phyloP scores from a whole-genome alignment of 768 basidiomycete genomes.

The Lactifluus hygrophoroides region DNA sequence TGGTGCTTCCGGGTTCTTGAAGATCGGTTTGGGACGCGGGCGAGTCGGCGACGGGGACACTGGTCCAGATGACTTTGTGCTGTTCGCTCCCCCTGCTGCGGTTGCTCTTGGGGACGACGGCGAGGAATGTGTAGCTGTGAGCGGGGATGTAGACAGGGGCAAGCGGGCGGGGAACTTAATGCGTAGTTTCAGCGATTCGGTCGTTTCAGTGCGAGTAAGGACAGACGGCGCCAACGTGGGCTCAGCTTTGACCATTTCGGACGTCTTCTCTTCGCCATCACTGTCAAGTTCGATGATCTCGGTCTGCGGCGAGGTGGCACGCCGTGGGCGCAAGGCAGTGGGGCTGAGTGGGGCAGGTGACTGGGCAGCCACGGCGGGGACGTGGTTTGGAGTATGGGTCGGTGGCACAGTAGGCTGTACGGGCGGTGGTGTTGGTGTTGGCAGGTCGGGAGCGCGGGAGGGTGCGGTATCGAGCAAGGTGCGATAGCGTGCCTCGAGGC shows the following conservation, averaged over 20 bases:
- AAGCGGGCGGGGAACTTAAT: slow-evolving; percentile 4
- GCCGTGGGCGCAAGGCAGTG: not conserved
- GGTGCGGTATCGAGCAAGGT: slow-evolving; percentile 47
- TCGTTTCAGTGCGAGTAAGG: not conserved
- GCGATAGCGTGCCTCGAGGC: slow-evolving; percentile 64
- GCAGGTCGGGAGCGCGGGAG: slow-evolving; percentile 34
- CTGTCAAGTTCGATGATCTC: slow-evolving; percentile 16
- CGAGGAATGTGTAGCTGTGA: not conserved
- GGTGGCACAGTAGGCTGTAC: not conserved
- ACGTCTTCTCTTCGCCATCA: slow-evolving; percentile 7
- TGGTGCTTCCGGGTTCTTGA: slow-evolving; percentile 8
- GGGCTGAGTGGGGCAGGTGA: not conserved
- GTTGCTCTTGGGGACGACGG: not conserved
- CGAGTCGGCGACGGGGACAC: slow-evolving; percentile 8
- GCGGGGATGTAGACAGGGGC: not conserved
- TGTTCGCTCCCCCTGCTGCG: not conserved
- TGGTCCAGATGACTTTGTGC: not conserved
- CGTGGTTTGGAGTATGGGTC: not conserved
- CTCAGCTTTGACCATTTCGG: not conserved
- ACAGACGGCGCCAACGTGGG: not conserved
- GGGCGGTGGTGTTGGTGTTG: slow-evolving; percentile 3
- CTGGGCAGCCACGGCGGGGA: not conserved
- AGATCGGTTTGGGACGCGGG: slow-evolving; percentile 15
- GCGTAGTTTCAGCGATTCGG: slow-evolving; percentile 8
- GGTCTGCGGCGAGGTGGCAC: not conserved